Evolutionary conservation across 192 early-diverging fungal species (phyloP), one percentile per base, ranked within the genome.

Genomic region (Fimicolochytrium jonesii): DNA sequence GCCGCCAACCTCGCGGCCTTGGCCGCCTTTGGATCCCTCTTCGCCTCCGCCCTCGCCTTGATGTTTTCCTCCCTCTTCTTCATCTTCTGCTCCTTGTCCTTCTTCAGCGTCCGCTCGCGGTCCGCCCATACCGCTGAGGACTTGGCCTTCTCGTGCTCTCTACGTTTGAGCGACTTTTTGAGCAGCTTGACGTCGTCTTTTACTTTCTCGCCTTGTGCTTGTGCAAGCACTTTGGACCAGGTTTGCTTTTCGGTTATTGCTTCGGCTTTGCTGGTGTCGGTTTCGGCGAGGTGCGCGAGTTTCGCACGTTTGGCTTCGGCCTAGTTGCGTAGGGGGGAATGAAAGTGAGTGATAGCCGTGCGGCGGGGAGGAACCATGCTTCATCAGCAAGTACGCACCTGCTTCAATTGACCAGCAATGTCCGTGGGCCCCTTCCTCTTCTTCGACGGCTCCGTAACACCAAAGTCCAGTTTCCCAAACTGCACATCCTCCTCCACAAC

Each of bases 161-260:
- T 79, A 43, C 90, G 86, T 70, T 92, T 94, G 39, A 98, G 82
- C 0, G 89, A 89, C 75, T 93, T 94, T 74, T 95, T 92, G 33
- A 98, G 78, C 36, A 95, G 72, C 67, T 86, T 90, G 53, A 86
- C 66, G 44, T 98, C 90, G 68, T 98, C 95, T 74, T 92, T 91
- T 56, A 95, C 81, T 75, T 92, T 94, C 66, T 92, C 88, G 60
- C 95, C 95, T 59, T 81, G 75, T 2, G 94, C 93, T 70, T 87
- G 77, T 50, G 84, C 80, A 49, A 89, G 46, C 4, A 87, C 84
- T 74, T 91, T 92, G 56, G 72, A 73, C 95, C 95, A 98, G 18
- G 82, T 81, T 44, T 83, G 81, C 61, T 84, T 90, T 59, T 93
- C 88, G 59, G 85, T 77, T 45, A 95, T 64, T 25, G 69, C 52